Conservation (phyloP, 805 yeast species). For the Myxozyma neglecta region DNA sequence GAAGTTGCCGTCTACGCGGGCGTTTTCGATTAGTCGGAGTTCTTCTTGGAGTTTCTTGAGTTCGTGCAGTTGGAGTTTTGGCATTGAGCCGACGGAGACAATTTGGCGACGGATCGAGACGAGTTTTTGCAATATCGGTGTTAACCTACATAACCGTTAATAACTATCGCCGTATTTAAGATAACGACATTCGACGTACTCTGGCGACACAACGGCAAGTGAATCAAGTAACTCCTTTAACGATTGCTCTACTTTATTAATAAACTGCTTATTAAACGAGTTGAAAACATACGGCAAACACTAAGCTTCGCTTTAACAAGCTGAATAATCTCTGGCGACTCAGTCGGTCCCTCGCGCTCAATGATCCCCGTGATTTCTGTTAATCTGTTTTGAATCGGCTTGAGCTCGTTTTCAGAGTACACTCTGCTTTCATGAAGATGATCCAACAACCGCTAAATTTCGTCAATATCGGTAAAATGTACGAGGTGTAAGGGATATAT, state of each 20-base stretch:
- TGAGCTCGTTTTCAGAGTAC: constrained; percentile 79
- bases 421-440: constrained; percentile 80
- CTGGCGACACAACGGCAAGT: constrained; percentile 48
- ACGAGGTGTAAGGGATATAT: neutral
- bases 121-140: constrained; percentile 56
- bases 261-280: neutral
- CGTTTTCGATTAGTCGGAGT: constrained; percentile 47
- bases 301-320: constrained; percentile 65
- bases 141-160: constrained; percentile 9
- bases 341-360: constrained; percentile 42
- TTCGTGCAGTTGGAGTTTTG: constrained; percentile 39
- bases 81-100: constrained; percentile 52
- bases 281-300: constrained; percentile 46
- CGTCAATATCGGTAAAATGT: neutral
- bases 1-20: constrained; percentile 60
- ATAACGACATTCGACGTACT: constrained; percentile 17
- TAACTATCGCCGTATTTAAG: neutral
- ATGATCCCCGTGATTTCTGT: constrained; percentile 68
- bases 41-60: constrained; percentile 44
- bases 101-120: constrained; percentile 64
- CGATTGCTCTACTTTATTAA: constrained; percentile 43
- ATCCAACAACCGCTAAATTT: constrained; percentile 63
- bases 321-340: constrained; percentile 57
- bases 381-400: constrained; percentile 72
- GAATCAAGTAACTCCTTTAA: constrained; percentile 58